Base-by-base conservation (phyloP, 805 yeast species). In the Clavispora santaluciae region DNA sequence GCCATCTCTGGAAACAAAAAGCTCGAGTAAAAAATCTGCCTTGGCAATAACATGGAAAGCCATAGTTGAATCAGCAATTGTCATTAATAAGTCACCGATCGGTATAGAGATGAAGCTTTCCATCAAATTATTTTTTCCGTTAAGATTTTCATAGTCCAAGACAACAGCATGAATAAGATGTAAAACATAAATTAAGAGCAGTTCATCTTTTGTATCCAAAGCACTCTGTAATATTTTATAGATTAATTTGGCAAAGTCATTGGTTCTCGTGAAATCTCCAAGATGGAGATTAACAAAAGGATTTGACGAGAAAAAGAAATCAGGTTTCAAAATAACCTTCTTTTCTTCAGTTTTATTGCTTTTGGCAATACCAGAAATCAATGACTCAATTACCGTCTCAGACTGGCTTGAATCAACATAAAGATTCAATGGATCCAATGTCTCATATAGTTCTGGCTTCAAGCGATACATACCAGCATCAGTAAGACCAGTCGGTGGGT, bases 101-200 rank as follows among this genome's bases (percentile, higher is more conserved):
- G 87, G 85, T 34, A 78, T 75, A 18, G 65, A 62, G n/a, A 76
- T 58, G 45, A 75, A 79, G 2, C 62, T 51, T n/a, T 70, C 72
- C 23, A 72, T 66, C 18, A 73, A 48, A 33, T 72, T 63, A 1
- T 54, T 41, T 8, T 55, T 42, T 1, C 79, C 82, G 46, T 68
- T 58, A 3, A 64, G 35, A 8, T 42, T 40, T 44, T 73, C 79
- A 39, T 72, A 72, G 53, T 80, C 83, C 22, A 64, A 52, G 15
- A 84, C 53, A 6, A 81, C 66, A 5, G 86, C 90, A 62, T 85
- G 88, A 2, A 83, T 48, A 37, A 86, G 66, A 56, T 85, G 93
- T 28, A 86, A 66, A n/a, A 81, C 53, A 33, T 77, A 79, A 13
- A 79, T 75, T 25, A 83, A 59, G 50, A 68, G 81, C 0, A 76